Conservation (phyloP, 495 filamentous ascomycete genomes). For the Trichocladium uniseriatum region DNA sequence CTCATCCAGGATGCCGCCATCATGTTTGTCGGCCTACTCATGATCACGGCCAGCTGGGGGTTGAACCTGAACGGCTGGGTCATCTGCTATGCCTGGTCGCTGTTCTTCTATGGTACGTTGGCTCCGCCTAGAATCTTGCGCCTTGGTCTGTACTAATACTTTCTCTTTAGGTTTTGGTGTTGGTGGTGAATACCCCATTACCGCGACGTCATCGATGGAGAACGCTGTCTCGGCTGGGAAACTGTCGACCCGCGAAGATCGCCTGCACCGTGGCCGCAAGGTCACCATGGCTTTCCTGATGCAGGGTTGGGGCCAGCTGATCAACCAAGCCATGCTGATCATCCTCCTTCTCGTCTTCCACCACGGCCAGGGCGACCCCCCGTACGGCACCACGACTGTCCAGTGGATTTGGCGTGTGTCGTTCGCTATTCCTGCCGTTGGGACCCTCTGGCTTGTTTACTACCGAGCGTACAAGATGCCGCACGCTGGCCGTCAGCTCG, state of each 20-base stretch:
- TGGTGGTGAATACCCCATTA: slow-evolving; percentile 92
- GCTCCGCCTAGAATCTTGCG: not conserved
- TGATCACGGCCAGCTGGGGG: slow-evolving; percentile 84
- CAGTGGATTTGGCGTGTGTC: slow-evolving; percentile 83
- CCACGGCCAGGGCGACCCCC: slow-evolving; percentile 57
- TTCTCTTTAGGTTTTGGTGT: slow-evolving; percentile 57
- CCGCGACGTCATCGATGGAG: slow-evolving; percentile 91
- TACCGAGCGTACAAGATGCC: slow-evolving; percentile 88
- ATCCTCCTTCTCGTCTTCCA: slow-evolving; percentile 73
- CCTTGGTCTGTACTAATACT: not conserved
- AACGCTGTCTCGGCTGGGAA: slow-evolving; percentile 76
- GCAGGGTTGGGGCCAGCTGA: slow-evolving; percentile 93
- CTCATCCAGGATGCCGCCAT: slow-evolving; percentile 86
- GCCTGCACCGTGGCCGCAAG: slow-evolving; percentile 85
- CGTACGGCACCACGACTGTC: slow-evolving; percentile 58
- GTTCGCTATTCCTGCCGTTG: slow-evolving; percentile 75
- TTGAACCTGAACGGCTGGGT: slow-evolving; percentile 78
- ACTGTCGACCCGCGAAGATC: slow-evolving; percentile 79
- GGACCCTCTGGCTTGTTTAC: slow-evolving; percentile 87
- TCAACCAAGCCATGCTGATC: slow-evolving; percentile 81
- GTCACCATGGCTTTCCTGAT: slow-evolving; percentile 90
- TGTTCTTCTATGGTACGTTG: slow-evolving; percentile 71
- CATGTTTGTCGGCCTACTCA: slow-evolving; percentile 81
- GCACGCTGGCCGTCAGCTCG: slow-evolving; percentile 57
- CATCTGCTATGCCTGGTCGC: slow-evolving; percentile 81